A percentile compares a stretch with the other conserved stretches of the same genome.
These are phyloP conservation scores for Avena atlantica DNA, from an alignment of 176 grass and related monocot species.

Conservation along the genomic window DNA sequence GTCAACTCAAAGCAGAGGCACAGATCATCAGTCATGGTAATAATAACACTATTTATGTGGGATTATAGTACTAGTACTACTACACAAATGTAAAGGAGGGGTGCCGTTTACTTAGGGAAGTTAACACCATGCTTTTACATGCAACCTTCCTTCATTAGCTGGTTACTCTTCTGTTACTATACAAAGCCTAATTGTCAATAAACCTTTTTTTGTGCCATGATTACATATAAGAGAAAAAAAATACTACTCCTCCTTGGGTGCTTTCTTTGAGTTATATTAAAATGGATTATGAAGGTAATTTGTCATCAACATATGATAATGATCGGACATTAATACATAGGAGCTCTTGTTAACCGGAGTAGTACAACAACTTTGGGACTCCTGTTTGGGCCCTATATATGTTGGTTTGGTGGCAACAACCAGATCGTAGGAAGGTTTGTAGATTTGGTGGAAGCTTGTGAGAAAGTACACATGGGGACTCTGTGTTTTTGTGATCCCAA, in stretches of 20 bases:
- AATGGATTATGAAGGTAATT: not conserved
- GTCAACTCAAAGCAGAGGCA: not conserved
- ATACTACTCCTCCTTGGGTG: too few species aligned
- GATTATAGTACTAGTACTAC: not conserved
- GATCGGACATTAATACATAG: not conserved
- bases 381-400: slow-evolving; percentile 10
- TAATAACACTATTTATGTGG: slow-evolving; percentile 24
- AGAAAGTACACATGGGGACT: slow-evolving; percentile 50
- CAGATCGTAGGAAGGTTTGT: slow-evolving; percentile 31
- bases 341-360: not conserved
- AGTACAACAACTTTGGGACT: slow-evolving; percentile 41
- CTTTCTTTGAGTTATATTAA: not conserved
- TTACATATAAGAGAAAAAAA: not conserved
- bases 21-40: slow-evolving; percentile 8
- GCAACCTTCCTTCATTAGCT: slow-evolving; percentile 9
- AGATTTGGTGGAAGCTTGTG: slow-evolving; percentile 51
- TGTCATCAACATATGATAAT: not conserved
- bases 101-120: not conserved
- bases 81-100: slow-evolving; percentile 33
- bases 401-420: slow-evolving; percentile 56
- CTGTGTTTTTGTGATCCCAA: slow-evolving; percentile 14
- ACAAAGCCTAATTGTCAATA: slow-evolving; percentile 38
- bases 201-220: slow-evolving; percentile 32
- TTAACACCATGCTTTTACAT: slow-evolving; percentile 13
- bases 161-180: not conserved